A percentile compares a stretch with the other conserved stretches of the same genome.
Conservation (phyloP, 495 filamentous ascomycete species). For the Bacidia rubella region DNA sequence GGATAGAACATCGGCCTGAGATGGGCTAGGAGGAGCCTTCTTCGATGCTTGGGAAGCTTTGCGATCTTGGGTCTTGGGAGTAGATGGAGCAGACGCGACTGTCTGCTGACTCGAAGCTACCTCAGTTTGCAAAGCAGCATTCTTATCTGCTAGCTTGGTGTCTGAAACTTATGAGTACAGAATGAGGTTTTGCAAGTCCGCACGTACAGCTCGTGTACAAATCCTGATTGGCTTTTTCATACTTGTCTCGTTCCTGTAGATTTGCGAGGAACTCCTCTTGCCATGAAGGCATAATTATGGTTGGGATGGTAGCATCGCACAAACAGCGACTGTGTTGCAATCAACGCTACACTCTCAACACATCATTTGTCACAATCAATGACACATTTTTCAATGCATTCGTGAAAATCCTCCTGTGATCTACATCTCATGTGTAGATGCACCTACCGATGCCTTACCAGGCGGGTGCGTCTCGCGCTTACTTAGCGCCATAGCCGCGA, state of each 20-base stretch:
- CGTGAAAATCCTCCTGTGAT: no score
- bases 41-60: neutral
- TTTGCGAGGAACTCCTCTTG: constrained; percentile 42
- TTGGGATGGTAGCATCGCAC: neutral
- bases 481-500: no score
- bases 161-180: constrained; percentile 30
- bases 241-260: constrained; percentile 40
- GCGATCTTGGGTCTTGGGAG: constrained; percentile 7
- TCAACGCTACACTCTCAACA: no score
- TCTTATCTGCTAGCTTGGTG: constrained; percentile 55
- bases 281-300: constrained; percentile 37
- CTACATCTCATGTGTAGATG: no score
- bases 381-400: no score
- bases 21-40: neutral
- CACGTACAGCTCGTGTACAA: constrained; percentile 43
- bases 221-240: constrained; percentile 41
- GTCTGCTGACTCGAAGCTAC: neutral
- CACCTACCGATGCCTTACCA: no score
- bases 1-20: constrained; percentile 17
- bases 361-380: no score
- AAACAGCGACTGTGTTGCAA: neutral
- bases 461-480: no score
- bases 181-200: neutral
- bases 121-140: constrained; percentile 38
- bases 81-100: constrained; percentile 27